These are phyloP conservation scores for Sapria himalayana DNA, from an alignment of 345 rosid species.

Conservation along the genomic window DNA sequence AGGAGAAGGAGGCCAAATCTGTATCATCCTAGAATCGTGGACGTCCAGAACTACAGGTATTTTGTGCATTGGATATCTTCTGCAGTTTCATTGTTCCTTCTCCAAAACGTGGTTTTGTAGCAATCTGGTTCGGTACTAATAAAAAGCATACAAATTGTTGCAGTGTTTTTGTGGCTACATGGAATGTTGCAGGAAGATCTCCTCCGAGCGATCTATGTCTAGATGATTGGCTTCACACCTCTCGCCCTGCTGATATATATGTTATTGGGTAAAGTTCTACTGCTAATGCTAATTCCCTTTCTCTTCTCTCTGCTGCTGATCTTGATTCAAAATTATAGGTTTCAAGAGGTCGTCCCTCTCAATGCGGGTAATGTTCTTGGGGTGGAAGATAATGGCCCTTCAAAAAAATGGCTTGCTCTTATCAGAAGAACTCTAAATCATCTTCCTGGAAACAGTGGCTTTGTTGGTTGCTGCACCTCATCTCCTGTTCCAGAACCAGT, in stretches of 20 bases:
- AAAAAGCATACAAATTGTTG: no score
- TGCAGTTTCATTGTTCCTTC: no score
- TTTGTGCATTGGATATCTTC: not conserved
- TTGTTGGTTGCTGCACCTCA: slow-evolving; percentile 45
- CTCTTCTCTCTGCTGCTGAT: not conserved
- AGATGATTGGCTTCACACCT: slow-evolving; percentile 85
- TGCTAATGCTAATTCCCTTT: slow-evolving; percentile 6
- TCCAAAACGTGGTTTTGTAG: no score
- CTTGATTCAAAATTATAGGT: slow-evolving; percentile 19
- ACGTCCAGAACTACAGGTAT: slow-evolving; percentile 88
- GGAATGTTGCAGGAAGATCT: slow-evolving; percentile 97
- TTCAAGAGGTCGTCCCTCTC: slow-evolving; percentile 97
- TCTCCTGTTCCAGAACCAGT: slow-evolving; percentile 87
- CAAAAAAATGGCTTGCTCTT: slow-evolving; percentile 79
- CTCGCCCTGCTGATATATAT: slow-evolving; percentile 94
- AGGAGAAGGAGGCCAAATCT: slow-evolving; percentile 71
- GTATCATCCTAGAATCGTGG: slow-evolving; percentile 81
- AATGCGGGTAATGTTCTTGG: slow-evolving; percentile 94
- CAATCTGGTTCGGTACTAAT: no score
- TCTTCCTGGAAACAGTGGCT: slow-evolving; percentile 79
- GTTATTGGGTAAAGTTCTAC: slow-evolving; percentile 56
- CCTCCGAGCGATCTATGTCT: slow-evolving; percentile 69
- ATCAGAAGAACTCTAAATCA: slow-evolving; percentile 62
- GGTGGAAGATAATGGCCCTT: slow-evolving; percentile 96
- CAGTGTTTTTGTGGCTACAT: slow-evolving; percentile 81